Evolutionary conservation across 495 filamentous ascomycete species (phyloP).

Genomic region (Echria macrotheca): DNA sequence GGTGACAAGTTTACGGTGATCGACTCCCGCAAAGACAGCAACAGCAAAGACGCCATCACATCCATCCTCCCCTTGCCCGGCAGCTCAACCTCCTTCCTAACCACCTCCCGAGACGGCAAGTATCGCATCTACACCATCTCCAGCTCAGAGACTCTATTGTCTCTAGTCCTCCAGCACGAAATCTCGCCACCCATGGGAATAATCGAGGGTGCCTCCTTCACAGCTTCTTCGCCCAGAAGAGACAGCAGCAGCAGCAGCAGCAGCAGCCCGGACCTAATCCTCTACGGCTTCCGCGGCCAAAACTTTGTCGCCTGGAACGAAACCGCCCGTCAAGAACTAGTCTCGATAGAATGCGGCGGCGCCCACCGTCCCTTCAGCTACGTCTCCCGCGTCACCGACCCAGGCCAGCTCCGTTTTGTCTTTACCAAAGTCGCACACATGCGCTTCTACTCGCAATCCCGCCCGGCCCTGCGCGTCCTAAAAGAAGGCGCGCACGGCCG

Average conservation of each 20-base stretch:
- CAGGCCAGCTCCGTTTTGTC: slow-evolving; percentile 39
- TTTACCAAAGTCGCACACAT: slow-evolving; percentile 54
- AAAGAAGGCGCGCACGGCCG: slow-evolving; percentile 73
- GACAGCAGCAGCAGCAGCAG: slow-evolving; percentile 23
- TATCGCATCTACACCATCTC: slow-evolving; percentile 54
- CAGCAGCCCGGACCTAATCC: slow-evolving; percentile 46
- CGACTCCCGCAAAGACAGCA: slow-evolving; percentile 32
- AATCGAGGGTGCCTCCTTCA: slow-evolving; percentile 64
- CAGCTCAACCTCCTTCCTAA: slow-evolving; percentile 46
- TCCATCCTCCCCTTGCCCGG: slow-evolving; percentile 45
- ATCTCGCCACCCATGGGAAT: slow-evolving; percentile 55
- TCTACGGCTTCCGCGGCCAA: slow-evolving; percentile 76
- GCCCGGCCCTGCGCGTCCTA: slow-evolving; percentile 47
- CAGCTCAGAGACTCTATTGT: slow-evolving; percentile 5
- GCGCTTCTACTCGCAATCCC: slow-evolving; percentile 44
- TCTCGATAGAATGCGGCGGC: slow-evolving; percentile 73
- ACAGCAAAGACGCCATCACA: slow-evolving; percentile 65
- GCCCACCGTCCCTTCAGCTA: slow-evolving; percentile 68
- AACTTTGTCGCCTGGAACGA: slow-evolving; percentile 78
- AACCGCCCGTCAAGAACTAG: slow-evolving; percentile 56
- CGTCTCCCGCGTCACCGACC: slow-evolving; percentile 34
- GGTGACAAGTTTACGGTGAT: slow-evolving; percentile 7
- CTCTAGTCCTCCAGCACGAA: slow-evolving; percentile 36
- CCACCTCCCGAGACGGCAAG: slow-evolving; percentile 67
- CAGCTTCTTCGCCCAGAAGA: no score